These are phyloP conservation scores for Rhodotorula diobovata DNA, from an alignment of 768 basidiomycete species.

Conservation along the genomic window DNA sequence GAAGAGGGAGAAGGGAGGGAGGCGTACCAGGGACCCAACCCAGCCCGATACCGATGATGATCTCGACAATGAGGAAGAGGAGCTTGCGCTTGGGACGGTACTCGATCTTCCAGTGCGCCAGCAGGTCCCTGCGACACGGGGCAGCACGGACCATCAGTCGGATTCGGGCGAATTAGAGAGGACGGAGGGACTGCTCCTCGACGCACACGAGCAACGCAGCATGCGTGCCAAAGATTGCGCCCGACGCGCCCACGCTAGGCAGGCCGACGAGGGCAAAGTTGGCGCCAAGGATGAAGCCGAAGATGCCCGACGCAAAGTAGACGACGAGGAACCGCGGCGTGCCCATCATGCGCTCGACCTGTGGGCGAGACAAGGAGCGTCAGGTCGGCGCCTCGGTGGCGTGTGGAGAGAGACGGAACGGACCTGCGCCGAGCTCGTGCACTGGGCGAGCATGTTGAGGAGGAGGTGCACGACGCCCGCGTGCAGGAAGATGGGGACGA, in stretches of 20 bases:
- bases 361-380: background rate
- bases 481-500: slow-evolving; percentile 63
- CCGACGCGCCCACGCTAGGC: slow-evolving; percentile 86
- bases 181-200: slow-evolving; percentile 60
- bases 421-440: slow-evolving; percentile 60
- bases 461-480: slow-evolving; percentile 91
- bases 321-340: slow-evolving; percentile 75
- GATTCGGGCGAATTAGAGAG: background rate
- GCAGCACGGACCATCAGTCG: background rate
- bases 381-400: too few species aligned
- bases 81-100: slow-evolving; percentile 78
- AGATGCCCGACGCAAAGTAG: slow-evolving; percentile 86
- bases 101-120: slow-evolving; percentile 87
- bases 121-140: slow-evolving; percentile 56
- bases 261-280: slow-evolving; percentile 86
- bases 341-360: slow-evolving; percentile 82
- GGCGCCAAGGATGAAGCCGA: slow-evolving; percentile 85
- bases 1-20: background rate
- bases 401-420: background rate
- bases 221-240: slow-evolving; percentile 54
- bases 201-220: slow-evolving; percentile 55
- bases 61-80: slow-evolving; percentile 74
- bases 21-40: slow-evolving; percentile 65
- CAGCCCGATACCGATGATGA: slow-evolving; percentile 77
- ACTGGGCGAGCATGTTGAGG: slow-evolving; percentile 84